Base-by-base conservation (phyloP, 106 monocot genomes). In the Chionographis japonica region DNA sequence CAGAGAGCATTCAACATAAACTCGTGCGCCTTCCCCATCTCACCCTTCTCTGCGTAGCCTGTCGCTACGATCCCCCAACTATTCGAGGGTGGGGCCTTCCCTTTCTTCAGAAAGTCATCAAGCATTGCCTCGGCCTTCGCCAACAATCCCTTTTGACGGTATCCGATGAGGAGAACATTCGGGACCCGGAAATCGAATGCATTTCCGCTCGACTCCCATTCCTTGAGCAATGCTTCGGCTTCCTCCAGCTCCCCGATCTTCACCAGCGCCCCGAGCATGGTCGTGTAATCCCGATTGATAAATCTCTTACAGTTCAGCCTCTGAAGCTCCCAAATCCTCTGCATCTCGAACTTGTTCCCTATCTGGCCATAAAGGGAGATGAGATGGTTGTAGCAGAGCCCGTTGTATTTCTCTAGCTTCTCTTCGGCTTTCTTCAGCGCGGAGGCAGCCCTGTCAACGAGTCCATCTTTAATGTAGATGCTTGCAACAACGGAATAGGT, bases 51-150 rank as follows among this genome's bases (percentile, higher is more conserved):
- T 12, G 79, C 75, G 67, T 68, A 89, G n/a, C 86, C 84, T 16
- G 58, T 50, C 0, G 93, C 88, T 40, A 93, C 56, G 52, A 89
- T 84, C 18, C 77, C 89, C 88, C 88, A 93, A 61, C 84, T 79
- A 40, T 42, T 81, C 10, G 93, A 54, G 62, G 76, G 72, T 8
- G 86, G 83, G 8, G 59, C 68, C 70, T 77, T 86, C 14, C 89
- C 76, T 70, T 81, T 81, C 59, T 69, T 86, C 66, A 76, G 36
- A 62, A 72, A 89, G 3, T 75, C 59, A 39, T 84, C 68, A 12
- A 93, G 75, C 73, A 89, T 70, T 12, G 63, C 76, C 68, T 93
- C 89, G 4, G 86, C 89, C 83, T 89, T 93, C 57, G 86, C 86
- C n/a, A 86, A 72, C 56, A 79, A 68, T 4, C 89, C 89, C 20